phyloP scores from a whole-genome alignment of 164 flowering plant species.

The Aristolochia contorta region DNA sequence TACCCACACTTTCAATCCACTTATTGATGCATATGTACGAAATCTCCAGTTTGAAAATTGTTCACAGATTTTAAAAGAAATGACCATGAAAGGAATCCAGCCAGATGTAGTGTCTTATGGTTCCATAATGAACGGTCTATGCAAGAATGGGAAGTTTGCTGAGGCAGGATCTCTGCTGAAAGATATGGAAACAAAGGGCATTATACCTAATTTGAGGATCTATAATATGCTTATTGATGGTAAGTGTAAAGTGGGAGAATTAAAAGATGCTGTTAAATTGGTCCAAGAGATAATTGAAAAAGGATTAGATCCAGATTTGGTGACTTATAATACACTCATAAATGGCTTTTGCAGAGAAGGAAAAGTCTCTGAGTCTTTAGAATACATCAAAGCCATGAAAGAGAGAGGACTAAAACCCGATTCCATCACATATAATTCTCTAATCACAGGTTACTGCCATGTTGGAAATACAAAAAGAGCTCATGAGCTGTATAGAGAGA shows the following conservation, averaged over 20 bases:
- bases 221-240: conserved; percentile 67
- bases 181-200: conserved; percentile 38
- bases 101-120: conserved; percentile 63
- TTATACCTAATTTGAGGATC: conserved; percentile 40
- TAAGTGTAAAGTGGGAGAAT: conserved; percentile 35
- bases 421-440: too few relatives aligned
- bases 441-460: too few relatives aligned
- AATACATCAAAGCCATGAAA: conserved; percentile 24
- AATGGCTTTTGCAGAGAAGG: conserved; percentile 50
- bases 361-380: conserved; percentile 44
- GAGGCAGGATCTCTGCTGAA: conserved; percentile 46
- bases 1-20: conserved; percentile 45
- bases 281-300: conserved; percentile 35
- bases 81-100: conserved; percentile 42
- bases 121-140: conserved; percentile 50
- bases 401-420: conserved; percentile 40
- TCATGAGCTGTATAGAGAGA: conserved; percentile 38
- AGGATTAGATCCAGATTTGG: conserved; percentile 41
- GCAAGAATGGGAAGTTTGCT: conserved; percentile 48
- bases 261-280: conserved; percentile 35
- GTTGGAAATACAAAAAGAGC: conserved; percentile 44
- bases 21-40: conserved; percentile 58
- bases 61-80: conserved; percentile 50
- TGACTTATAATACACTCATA: conserved; percentile 65
- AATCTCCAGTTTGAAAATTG: conserved; percentile 37